Evolutionary conservation across 2,329 filamentous ascomycete species (phyloP), one percentile per base, ranked within the genome.

Genomic region (Alternaria novae-zelandiae): DNA sequence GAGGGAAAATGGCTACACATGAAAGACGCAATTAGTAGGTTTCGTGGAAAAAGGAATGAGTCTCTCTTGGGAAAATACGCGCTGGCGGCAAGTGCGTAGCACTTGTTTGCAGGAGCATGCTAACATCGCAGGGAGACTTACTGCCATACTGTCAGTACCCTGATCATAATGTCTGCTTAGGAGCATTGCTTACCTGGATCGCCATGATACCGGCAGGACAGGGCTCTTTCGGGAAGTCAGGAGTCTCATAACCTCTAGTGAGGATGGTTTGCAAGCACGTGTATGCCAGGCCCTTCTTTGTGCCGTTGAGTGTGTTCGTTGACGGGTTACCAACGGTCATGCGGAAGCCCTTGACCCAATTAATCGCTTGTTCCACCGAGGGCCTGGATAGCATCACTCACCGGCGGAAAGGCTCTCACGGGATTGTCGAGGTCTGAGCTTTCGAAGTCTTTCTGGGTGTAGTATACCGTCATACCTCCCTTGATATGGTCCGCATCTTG

Each of bases 371-470:
- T 49, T 13, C 15, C 47, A 47, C 21, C 21, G 7, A 59, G 5
- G n/a, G 15, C 23, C 23, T 5, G 11, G 44, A 53, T 44, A 20
- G 21, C 7, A 21, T 13, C 21, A 51, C 66, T 32, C 45, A 74
- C 67, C 28, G 66, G 64, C 6, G 65, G 65, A 61, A 77, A 71
- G 2, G 73, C 65, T 5, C 66, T 77, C 26, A 75, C 74, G 53
- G 74, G 74, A 17, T 72, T 59, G 45, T 73, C 74, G n/a, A 72
- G 71, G 32, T 77, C 75, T 20, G 75, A 78, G 26, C 26, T 57
- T 67, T 74, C 78, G 70, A 82, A 81, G 56, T 78, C 76, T 49
- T 76, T 63, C 66, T 77, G 73, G 0, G 70, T 74, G 47, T 76
- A 75, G 59, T 77, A 77, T 51, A 77, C 65, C 8, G 74, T 77